Conservation (phyloP, 257 asterid genomes). For the Mitragyna speciosa region DNA sequence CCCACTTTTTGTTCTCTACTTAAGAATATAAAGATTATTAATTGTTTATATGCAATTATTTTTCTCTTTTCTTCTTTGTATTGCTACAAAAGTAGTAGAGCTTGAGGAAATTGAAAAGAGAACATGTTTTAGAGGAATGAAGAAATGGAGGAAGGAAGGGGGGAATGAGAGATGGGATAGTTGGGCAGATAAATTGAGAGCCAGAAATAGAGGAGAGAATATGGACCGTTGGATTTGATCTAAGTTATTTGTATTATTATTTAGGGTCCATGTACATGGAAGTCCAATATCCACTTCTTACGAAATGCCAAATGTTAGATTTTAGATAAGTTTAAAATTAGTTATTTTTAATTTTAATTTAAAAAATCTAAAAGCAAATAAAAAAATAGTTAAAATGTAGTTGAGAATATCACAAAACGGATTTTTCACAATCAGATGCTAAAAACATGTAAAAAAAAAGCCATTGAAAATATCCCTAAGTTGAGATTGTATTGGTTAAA, state of each 20-base stretch:
- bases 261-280: too few relatives aligned
- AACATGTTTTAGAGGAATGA: not conserved
- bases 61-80: not conserved
- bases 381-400: too few relatives aligned
- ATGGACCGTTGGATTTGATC: conserved; percentile 53
- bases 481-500: too few relatives aligned
- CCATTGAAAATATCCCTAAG: too few relatives aligned
- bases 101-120: not conserved
- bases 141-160: conserved; percentile 12
- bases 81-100: not conserved
- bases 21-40: not conserved
- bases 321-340: too few relatives aligned
- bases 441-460: too few relatives aligned
- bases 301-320: too few relatives aligned
- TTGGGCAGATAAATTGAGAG: conserved; percentile 54
- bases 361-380: too few relatives aligned
- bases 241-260: conserved; percentile 22
- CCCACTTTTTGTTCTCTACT: not conserved
- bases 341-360: too few relatives aligned
- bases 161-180: conserved; percentile 31
- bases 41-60: not conserved
- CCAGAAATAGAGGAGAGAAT: conserved; percentile 55
- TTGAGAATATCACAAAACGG: too few relatives aligned
- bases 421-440: too few relatives aligned
- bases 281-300: too few relatives aligned